Base-by-base conservation (phyloP, 768 basidiomycete genomes). In the Tylopilus cervinicoccineus region DNA sequence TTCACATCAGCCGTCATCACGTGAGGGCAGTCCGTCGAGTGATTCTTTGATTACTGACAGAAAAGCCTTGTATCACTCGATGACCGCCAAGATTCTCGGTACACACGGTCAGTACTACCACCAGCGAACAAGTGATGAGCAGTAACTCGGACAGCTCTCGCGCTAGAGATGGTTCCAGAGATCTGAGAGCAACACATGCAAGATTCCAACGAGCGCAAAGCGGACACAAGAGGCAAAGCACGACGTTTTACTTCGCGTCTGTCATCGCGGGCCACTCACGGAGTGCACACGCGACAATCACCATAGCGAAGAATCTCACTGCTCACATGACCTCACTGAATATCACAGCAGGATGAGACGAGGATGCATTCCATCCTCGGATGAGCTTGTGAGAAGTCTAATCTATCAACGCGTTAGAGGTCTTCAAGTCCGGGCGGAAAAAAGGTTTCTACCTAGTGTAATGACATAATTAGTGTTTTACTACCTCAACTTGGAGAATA, bases 401-500 rank as follows among this genome's bases (percentile, higher is more conserved):
- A 34, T 58, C 55, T 60, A 19, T 28, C 1, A 6, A 33, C 6
- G 27, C 0, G 23, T 60, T 34, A 57, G 37, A 14, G 4, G 2
- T 8, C 20, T 19, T 40, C 12, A 2, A 14, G 20, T 7, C 16
- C 17, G 23, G n/a, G n/a, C n/a, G n/a, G n/a, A 16, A 4, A 31
- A 28, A 10, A 3, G 16, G 17, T n/a, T 26, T 50, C 7, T 32
- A 62, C 62, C 62, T 65, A 64, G 38, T 3, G 36, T 51, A 51
- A 47, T 9, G 22, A 40, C 8, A 13, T 27, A 22, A 34, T 45
- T 27, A 46, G 29, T 19, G 9, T 19, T 38, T 28, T 38, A 32
- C 54, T 67, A 65, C 50, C 63, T 65, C 53, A 94, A 78, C 72
- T 90, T 87, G 65, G 79, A 65, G 74, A 91, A 93, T 40, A 95